These are phyloP conservation scores for Debaryomyces psychrophilus DNA, from an alignment of 1,139 yeast genomes.

Conservation along the genomic window DNA sequence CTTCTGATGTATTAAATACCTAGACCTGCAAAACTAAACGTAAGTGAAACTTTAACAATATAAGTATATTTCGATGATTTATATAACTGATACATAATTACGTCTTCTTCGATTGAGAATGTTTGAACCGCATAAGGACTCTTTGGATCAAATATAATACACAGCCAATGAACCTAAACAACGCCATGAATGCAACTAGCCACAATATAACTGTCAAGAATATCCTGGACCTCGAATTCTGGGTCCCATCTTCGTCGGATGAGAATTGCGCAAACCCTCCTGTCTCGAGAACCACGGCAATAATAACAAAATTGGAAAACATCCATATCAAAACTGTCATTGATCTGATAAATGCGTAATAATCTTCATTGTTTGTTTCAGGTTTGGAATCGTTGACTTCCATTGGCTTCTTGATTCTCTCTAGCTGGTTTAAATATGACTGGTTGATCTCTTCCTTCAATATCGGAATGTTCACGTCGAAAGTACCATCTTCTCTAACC, in stretches of 20 bases:
- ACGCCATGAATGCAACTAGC: constrained; percentile 81
- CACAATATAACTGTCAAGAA: constrained; percentile 76
- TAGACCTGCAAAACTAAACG: background rate
- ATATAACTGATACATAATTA: background rate
- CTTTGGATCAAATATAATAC: constrained; percentile 55
- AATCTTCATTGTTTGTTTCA: constrained; percentile 58
- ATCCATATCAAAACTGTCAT: constrained; percentile 82
- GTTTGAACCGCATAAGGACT: constrained; percentile 27
- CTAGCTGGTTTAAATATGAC: constrained; percentile 62
- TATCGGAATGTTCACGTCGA: constrained; percentile 73
- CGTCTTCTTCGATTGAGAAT: background rate
- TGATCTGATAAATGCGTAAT: constrained; percentile 79
- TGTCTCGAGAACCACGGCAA: constrained; percentile 72
- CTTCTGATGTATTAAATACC: background rate
- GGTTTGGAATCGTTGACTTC: constrained; percentile 33
- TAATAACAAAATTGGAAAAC: constrained; percentile 68
- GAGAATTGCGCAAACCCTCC: constrained; percentile 58
- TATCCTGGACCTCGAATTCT: constrained; percentile 37
- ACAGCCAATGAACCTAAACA: constrained; percentile 73
- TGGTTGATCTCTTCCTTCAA: constrained; percentile 62
- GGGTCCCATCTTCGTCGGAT: constrained; percentile 18
- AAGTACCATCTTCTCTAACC: constrained; percentile 65
- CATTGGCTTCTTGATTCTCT: constrained; percentile 55
- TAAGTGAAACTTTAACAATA: background rate
- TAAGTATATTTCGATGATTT: background rate